Evolutionary conservation across 2,329 filamentous ascomycete species (phyloP).

Genomic region (Aspergillus pseudotamarii): DNA sequence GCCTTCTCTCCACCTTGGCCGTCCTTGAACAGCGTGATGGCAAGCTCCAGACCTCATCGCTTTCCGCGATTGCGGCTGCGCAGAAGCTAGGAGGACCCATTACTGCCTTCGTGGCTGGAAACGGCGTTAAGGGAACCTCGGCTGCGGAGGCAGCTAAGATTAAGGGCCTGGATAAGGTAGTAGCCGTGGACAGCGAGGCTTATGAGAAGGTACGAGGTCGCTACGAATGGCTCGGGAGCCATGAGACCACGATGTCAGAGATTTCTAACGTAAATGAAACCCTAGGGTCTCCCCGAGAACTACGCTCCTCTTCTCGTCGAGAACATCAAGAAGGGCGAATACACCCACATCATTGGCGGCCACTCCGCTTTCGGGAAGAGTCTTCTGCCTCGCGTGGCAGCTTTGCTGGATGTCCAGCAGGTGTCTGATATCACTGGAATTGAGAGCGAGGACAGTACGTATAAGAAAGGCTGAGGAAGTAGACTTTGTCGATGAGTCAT

Average conservation of each 20-base stretch:
- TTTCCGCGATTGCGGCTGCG: constrained; percentile 84
- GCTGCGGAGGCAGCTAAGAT: constrained; percentile 87
- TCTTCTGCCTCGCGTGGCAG: constrained; percentile 85
- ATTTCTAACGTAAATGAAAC: neutral
- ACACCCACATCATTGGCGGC: constrained; percentile 85
- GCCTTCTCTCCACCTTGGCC: constrained; percentile 83
- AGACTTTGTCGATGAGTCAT: constrained; percentile 22
- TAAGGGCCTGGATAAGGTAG: constrained; percentile 86
- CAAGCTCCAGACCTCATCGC: constrained; percentile 77
- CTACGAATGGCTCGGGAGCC: neutral
- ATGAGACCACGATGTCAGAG: neutral
- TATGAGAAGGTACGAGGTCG: constrained; percentile 76
- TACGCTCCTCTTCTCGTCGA: constrained; percentile 90
- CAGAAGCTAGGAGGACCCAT: constrained; percentile 82
- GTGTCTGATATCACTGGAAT: constrained; percentile 89
- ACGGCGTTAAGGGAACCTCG: constrained; percentile 68
- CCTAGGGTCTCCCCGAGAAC: constrained; percentile 84
- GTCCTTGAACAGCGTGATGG: constrained; percentile 92
- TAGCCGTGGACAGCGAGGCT: constrained; percentile 82
- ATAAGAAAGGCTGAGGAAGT: neutral
- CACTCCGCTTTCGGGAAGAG: constrained; percentile 98
- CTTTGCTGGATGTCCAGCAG: constrained; percentile 87
- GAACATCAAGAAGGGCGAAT: constrained; percentile 94
- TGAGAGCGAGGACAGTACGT: constrained; percentile 79
- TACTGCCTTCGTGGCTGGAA: constrained; percentile 85